phyloP scores from a whole-genome alignment of 192 early-diverging fungal species.

The Radiomyces spectabilis region DNA sequence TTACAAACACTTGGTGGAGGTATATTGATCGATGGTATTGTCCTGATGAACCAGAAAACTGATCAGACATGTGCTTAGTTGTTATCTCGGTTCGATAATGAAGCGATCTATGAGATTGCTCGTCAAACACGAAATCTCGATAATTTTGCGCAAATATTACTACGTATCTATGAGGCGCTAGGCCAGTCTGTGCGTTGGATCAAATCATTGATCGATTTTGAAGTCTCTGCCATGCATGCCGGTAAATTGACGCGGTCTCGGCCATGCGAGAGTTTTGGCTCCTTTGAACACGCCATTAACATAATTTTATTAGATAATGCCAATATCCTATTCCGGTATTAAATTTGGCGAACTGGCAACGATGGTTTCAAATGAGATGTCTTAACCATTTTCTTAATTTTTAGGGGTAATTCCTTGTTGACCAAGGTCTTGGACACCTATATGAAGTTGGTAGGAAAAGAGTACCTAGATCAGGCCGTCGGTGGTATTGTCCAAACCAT shows the following conservation, averaged over 20 bases:
- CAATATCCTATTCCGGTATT: conserved; percentile 42
- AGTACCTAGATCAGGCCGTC: conserved; percentile 55
- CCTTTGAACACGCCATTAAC: too few relatives aligned
- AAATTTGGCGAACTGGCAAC: too few relatives aligned
- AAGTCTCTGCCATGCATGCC: conserved; percentile 31
- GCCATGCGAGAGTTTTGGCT: too few relatives aligned
- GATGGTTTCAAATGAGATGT: too few relatives aligned
- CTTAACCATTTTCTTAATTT: too few relatives aligned
- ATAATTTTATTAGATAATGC: conserved; percentile 26
- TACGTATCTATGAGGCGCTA: conserved; percentile 33
- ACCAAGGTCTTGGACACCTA: conserved; percentile 63
- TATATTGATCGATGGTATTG: conserved; percentile 2
- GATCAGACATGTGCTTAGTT: conserved; percentile 9
- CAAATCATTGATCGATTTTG: conserved; percentile 35
- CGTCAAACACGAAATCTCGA: conserved; percentile 27
- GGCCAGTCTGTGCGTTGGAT: conserved; percentile 34
- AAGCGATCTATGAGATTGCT: conserved; percentile 34
- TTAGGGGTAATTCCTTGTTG: conserved; percentile 53
- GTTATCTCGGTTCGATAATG: conserved; percentile 32
- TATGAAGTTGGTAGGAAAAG: conserved; percentile 58
- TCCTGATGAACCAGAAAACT: not conserved
- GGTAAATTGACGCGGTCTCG: conserved; percentile 19
- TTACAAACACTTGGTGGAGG: conserved; percentile 31
- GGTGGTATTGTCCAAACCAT: conserved; percentile 54
- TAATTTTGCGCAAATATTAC: conserved; percentile 26